phyloP scores from a whole-genome alignment of 2,329 filamentous ascomycete genomes.

The Penicillium sp. region DNA sequence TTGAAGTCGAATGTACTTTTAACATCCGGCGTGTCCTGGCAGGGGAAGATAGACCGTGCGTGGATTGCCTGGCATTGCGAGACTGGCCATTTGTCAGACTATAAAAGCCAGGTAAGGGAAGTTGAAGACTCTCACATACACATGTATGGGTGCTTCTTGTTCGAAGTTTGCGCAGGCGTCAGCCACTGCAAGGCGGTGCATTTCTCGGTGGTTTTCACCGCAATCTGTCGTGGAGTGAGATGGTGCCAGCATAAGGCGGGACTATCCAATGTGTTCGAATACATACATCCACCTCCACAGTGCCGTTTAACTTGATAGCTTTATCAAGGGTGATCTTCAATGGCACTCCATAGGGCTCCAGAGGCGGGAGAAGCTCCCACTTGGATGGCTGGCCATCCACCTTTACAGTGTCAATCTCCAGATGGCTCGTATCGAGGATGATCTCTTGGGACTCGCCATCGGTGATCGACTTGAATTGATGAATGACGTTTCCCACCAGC shows the following conservation, averaged over 20 bases:
- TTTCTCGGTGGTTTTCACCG: slow-evolving; percentile 74
- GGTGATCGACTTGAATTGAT: slow-evolving; percentile 73
- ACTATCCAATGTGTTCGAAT: background rate
- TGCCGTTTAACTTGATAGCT: slow-evolving; percentile 46
- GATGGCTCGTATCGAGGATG: slow-evolving; percentile 80
- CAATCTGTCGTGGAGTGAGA: slow-evolving; percentile 48
- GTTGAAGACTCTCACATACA: slow-evolving; percentile 45
- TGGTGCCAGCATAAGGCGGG: background rate
- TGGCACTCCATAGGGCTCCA: slow-evolving; percentile 62
- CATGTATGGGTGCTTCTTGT: slow-evolving; percentile 95
- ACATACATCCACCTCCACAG: slow-evolving; percentile 48
- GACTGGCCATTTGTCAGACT: slow-evolving; percentile 45
- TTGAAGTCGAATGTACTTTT: slow-evolving; percentile 94
- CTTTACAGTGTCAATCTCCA: slow-evolving; percentile 69
- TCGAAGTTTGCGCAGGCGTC: slow-evolving; percentile 86
- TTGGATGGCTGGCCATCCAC: slow-evolving; percentile 62
- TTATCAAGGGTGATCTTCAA: slow-evolving; percentile 49
- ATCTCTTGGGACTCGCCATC: slow-evolving; percentile 70
- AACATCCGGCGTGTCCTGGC: slow-evolving; percentile 94
- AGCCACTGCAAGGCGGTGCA: slow-evolving; percentile 96
- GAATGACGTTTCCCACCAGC: slow-evolving; percentile 70
- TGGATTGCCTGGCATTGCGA: slow-evolving; percentile 97
- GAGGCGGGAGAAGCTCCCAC: slow-evolving; percentile 67
- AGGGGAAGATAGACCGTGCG: slow-evolving; percentile 87
- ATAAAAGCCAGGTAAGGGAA: background rate